Evolutionary conservation across 2,329 filamentous ascomycete genomes (phyloP).

Genomic region (Fusarium pilosicola): DNA sequence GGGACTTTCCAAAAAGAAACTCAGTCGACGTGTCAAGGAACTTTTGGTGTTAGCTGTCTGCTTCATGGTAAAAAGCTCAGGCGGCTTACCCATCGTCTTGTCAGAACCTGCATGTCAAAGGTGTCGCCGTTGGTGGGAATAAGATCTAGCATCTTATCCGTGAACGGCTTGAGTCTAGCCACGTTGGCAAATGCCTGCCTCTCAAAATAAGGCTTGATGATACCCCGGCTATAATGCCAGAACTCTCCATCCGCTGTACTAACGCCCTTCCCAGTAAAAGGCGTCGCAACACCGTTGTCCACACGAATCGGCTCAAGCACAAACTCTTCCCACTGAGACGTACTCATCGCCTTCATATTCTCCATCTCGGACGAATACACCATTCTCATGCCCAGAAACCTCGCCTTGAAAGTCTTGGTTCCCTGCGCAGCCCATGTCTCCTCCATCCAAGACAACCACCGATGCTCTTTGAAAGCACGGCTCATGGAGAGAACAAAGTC

Average conservation of each 20-base stretch:
- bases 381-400: constrained; percentile 32
- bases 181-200: constrained; percentile 34
- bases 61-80: accelerated
- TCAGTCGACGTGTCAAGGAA: background rate
- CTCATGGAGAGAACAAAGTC: constrained; percentile 33
- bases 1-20: background rate
- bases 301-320: constrained; percentile 35
- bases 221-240: constrained; percentile 32
- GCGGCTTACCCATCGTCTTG: background rate
- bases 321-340: constrained; percentile 36
- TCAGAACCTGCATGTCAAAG: background rate
- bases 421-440: constrained; percentile 2
- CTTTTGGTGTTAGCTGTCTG: background rate
- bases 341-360: constrained; percentile 36
- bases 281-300: constrained; percentile 25
- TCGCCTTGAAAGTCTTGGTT: constrained; percentile 34
- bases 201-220: constrained; percentile 38
- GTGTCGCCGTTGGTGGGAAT: background rate
- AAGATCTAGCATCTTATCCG: constrained; percentile 1
- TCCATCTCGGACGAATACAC: constrained; percentile 37
- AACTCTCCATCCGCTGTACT: constrained; percentile 32
- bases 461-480: constrained; percentile 25
- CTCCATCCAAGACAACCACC: constrained; percentile 36
- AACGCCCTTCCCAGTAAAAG: constrained; percentile 33
- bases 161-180: constrained; percentile 30